Percentiles rank a stretch among this genome's conserved stretches.
These are phyloP conservation scores for Citrus inodora DNA, from an alignment of 345 rosid genomes.

Conservation along the genomic window DNA sequence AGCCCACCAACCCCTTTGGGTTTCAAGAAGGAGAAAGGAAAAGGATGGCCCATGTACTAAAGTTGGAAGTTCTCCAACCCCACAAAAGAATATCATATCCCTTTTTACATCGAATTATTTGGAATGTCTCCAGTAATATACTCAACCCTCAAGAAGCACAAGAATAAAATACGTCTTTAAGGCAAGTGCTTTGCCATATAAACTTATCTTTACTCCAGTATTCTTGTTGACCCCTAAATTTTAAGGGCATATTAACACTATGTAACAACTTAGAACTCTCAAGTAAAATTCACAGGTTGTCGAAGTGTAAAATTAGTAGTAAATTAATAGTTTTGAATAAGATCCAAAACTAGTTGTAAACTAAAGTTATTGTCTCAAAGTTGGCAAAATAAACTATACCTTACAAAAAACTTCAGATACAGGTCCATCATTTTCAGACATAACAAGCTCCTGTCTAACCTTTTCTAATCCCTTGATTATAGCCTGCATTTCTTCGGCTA, in stretches of 20 bases:
- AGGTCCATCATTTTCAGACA: constrained; percentile 93
- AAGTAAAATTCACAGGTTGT: background rate
- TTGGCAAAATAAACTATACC: constrained; percentile 33
- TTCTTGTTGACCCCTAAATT: background rate
- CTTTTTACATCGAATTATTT: background rate
- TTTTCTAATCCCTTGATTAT: constrained; percentile 93
- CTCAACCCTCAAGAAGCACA: background rate
- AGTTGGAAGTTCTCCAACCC: background rate
- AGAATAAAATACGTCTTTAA: background rate
- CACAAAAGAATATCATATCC: background rate
- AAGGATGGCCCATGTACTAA: background rate
- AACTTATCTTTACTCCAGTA: background rate
- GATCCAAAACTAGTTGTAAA: background rate
- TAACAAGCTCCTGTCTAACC: constrained; percentile 79
- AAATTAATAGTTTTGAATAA: background rate
- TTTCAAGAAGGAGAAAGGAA: background rate
- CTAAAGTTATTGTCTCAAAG: constrained; percentile 5
- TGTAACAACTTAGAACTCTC: background rate
- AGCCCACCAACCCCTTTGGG: background rate
- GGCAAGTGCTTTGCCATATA: background rate
- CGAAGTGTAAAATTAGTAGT: background rate
- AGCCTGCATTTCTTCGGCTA: constrained; percentile 99
- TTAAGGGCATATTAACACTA: background rate
- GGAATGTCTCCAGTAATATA: background rate
- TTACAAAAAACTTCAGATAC: constrained; percentile 83